Evolutionary conservation across 2,329 filamentous ascomycete genomes (phyloP).

Genomic region (Camptophora hylomeconis): DNA sequence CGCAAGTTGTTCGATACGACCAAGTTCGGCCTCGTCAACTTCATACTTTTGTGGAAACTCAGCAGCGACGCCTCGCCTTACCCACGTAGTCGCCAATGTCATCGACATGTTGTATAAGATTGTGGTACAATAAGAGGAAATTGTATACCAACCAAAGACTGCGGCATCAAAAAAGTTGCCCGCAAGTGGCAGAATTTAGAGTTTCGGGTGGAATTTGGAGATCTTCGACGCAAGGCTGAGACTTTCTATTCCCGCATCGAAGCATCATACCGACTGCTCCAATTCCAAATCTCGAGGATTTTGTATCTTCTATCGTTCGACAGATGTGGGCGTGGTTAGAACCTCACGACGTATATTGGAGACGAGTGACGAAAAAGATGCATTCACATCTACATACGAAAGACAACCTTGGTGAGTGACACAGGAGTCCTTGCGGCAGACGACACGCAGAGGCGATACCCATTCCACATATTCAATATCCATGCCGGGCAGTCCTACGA

Average conservation of each 20-base stretch:
- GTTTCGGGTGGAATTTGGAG: too few species aligned
- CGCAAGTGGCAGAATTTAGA: too few species aligned
- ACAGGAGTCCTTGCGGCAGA: not conserved
- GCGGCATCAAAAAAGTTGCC: constrained; percentile 1
- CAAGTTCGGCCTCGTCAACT: constrained; percentile 62
- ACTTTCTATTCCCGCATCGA: too few species aligned
- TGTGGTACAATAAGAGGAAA: not conserved
- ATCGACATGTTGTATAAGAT: constrained; percentile 39
- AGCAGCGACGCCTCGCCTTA: constrained; percentile 62
- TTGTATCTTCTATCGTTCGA: constrained; percentile 1
- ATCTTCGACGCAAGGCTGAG: constrained; percentile 1
- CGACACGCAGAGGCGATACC: not conserved
- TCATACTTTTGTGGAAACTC: constrained; percentile 64
- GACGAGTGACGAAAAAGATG: constrained; percentile 42
- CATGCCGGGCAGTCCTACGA: not conserved
- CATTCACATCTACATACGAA: constrained; percentile 96
- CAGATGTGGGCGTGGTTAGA: constrained; percentile 19
- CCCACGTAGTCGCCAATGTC: constrained; percentile 66
- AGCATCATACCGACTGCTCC: too few species aligned
- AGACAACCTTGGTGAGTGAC: constrained; percentile 63
- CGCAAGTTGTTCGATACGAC: constrained; percentile 60
- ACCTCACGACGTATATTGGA: constrained; percentile 18
- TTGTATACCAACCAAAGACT: not conserved
- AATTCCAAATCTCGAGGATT: too few species aligned
- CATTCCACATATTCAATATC: not conserved